Conservation (phyloP, 495 filamentous ascomycete species). For the Aspergillus nidulans region DNA sequence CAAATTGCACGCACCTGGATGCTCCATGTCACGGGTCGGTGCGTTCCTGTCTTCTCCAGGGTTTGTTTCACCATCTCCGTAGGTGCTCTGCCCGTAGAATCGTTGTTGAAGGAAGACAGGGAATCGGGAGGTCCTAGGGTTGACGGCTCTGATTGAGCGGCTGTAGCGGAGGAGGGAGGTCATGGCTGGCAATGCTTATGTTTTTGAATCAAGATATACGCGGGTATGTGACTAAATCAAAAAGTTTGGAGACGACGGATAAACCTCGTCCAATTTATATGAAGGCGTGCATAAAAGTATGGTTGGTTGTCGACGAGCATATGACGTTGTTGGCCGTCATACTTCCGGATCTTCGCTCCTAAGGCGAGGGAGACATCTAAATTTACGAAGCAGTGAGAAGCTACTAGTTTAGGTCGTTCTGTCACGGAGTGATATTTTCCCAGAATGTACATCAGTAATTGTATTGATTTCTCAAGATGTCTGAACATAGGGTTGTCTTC, state of each 20-base stretch:
- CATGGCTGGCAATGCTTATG: neutral
- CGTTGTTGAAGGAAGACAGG: neutral
- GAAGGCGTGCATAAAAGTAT: neutral
- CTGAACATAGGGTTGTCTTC: neutral
- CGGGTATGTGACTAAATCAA: neutral
- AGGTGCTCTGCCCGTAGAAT: conserved; percentile 20
- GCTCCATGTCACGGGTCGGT: conserved; percentile 22
- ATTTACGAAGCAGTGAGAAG: neutral
- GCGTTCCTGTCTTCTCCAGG: conserved; percentile 10
- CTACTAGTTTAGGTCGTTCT: neutral
- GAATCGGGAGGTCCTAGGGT: neutral
- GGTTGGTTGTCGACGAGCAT: neutral
- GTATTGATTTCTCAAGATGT: neutral
- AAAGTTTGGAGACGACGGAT: neutral
- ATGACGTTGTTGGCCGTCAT: neutral
- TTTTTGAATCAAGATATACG: neutral
- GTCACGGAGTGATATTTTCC: neutral
- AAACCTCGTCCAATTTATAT: neutral
- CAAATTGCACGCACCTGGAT: conserved; percentile 20
- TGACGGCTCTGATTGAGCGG: neutral
- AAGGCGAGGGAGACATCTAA: no score
- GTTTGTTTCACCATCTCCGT: conserved; percentile 18
- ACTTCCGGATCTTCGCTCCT: neutral
- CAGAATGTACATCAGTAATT: neutral
- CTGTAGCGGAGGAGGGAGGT: neutral